Evolutionary conservation across 441 rosid genomes (phyloP), one percentile per base, ranked within the genome.

Genomic region (Populus hybrid): DNA sequence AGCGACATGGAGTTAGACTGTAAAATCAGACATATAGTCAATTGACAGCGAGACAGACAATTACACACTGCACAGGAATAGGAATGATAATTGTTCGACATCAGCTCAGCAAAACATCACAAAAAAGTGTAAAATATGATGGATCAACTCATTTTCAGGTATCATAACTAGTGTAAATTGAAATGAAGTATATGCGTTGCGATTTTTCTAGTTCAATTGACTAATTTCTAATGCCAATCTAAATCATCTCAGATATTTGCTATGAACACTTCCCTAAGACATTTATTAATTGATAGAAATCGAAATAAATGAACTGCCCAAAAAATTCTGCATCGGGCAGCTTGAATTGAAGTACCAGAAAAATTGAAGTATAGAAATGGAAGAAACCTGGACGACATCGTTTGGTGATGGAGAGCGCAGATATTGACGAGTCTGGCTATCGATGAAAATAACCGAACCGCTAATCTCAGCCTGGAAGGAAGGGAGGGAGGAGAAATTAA

Each of bases 381-480:
- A 23, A 24, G 54, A 61, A 61, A 78, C 97, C 24, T 84, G 84
- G 50, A 73, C 70, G 35, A 61, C 90, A 78, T 84, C 86, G 59
- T 76, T 79, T 10, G 87, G 16, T 14, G 91, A 82, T 42, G 78
- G 86, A 18, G 89, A 54, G 76, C 95, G 95, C 80, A 95, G 82
- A 85, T 83, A 91, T 40, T 84, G 89, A 57, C 73, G 89, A 36
- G 50, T 78, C 18, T 87, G 83, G 82, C 88, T 82, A 76, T 95
- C 99, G 71, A 91, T 82, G 81, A 92, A 95, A 91, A 92, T 83
- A 82, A 91, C 93, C 8, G 95, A 89, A 74, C 92, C 94, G 59
- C 76, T 74, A 35, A 82, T 77, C 77, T 88, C 90, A 63, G 90
- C 94, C 98, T 95, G 75, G 26, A 66, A 4, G 74, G 72, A 36